A percentile compares a stretch with the other conserved stretches of the same genome.
Conservation (phyloP, 1,139 yeast species). For the Debaryomyces psychrophilus region DNA sequence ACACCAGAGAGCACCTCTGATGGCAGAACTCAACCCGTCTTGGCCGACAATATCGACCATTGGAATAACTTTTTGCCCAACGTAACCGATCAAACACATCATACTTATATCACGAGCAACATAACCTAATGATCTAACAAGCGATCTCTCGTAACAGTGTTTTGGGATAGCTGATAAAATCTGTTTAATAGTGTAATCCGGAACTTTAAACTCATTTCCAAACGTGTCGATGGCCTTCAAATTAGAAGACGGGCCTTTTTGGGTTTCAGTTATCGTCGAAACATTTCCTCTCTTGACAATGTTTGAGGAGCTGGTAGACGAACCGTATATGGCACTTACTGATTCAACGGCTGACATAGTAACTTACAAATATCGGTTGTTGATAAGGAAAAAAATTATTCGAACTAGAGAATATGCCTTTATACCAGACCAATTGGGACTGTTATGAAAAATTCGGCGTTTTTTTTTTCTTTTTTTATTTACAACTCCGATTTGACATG, state of each 20-base stretch:
- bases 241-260: slow-evolving; percentile 20
- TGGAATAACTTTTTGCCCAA: slow-evolving; percentile 57
- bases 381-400: background rate
- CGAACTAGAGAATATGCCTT: background rate
- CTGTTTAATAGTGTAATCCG: slow-evolving; percentile 75
- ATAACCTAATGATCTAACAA: slow-evolving; percentile 58
- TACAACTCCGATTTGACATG: background rate
- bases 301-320: slow-evolving; percentile 11
- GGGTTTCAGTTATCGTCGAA: slow-evolving; percentile 16
- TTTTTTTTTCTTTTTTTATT: slow-evolving; percentile 1
- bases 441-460: background rate
- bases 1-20: slow-evolving; percentile 44
- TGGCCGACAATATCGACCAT: slow-evolving; percentile 26
- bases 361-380: background rate
- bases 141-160: slow-evolving; percentile 71
- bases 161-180: slow-evolving; percentile 72
- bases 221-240: slow-evolving; percentile 57
- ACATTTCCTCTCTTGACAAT: slow-evolving; percentile 31
- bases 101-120: slow-evolving; percentile 65
- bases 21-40: slow-evolving; percentile 24
- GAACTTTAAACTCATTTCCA: slow-evolving; percentile 71
- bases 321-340: slow-evolving; percentile 3
- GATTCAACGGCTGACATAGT: slow-evolving; percentile 23
- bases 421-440: background rate
- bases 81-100: slow-evolving; percentile 53